Conservation (phyloP, 2,329 filamentous ascomycete species). For the Colletotrichum sp. region DNA sequence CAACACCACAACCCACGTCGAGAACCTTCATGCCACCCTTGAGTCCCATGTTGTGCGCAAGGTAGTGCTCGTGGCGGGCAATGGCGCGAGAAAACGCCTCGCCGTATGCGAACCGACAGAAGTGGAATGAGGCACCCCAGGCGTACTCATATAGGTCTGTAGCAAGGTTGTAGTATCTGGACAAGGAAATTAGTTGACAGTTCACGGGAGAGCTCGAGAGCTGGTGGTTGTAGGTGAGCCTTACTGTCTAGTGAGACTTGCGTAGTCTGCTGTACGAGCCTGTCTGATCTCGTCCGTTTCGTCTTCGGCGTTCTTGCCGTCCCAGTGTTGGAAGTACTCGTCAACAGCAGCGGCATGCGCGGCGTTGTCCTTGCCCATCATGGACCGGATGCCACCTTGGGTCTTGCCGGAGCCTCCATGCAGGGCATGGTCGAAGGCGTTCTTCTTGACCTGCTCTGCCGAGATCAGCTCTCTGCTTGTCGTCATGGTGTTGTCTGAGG, state of each 20-base stretch:
- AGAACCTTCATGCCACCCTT: slow-evolving; percentile 83
- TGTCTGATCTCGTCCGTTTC: slow-evolving; percentile 78
- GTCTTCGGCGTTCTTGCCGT: slow-evolving; percentile 74
- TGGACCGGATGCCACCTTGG: slow-evolving; percentile 76
- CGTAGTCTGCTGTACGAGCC: slow-evolving; percentile 82
- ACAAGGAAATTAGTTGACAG: slow-evolving; percentile 5
- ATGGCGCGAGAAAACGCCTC: slow-evolving; percentile 89
- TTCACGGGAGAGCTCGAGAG: neutral
- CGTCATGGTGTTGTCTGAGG: neutral
- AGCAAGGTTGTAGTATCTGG: slow-evolving; percentile 88
- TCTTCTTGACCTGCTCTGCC: neutral
- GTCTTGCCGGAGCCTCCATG: slow-evolving; percentile 43
- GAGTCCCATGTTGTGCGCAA: slow-evolving; percentile 84
- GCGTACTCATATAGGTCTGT: slow-evolving; percentile 94
- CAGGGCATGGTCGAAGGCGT: neutral
- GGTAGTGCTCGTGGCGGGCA: slow-evolving; percentile 93
- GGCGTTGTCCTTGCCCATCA: slow-evolving; percentile 75
- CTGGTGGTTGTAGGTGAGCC: slow-evolving; percentile 32
- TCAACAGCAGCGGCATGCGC: slow-evolving; percentile 81
- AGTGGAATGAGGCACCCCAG: slow-evolving; percentile 93
- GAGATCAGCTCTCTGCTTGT: neutral
- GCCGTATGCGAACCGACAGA: slow-evolving; percentile 86
- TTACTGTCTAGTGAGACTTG: slow-evolving; percentile 85
- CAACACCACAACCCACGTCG: slow-evolving; percentile 93
- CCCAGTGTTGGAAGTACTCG: slow-evolving; percentile 92